Evolutionary conservation across 345 rosid genomes (phyloP).

Genomic region (Nephelium lappaceum): DNA sequence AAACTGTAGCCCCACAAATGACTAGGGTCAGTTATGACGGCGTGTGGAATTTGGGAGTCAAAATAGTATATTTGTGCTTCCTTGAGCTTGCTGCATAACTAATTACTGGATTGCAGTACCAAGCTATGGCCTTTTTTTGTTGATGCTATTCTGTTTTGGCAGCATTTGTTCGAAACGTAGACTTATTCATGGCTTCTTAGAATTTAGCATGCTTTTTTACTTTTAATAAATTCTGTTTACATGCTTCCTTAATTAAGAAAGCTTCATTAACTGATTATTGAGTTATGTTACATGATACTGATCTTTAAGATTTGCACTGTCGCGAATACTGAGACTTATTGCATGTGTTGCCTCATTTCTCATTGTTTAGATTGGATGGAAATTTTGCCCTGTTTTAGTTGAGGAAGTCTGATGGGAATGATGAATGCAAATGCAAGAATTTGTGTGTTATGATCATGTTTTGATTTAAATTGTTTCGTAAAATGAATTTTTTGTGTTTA

Average conservation of each 20-base stretch:
- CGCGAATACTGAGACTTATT: neutral
- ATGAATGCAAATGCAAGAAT: too few relatives aligned
- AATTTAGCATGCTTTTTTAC: neutral
- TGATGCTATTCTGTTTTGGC: neutral
- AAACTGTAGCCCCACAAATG: slow-evolving; percentile 35
- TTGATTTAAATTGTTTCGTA: too few relatives aligned
- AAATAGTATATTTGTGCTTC: neutral
- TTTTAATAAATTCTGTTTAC: neutral
- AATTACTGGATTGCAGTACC: neutral
- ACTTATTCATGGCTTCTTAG: slow-evolving; percentile 5
- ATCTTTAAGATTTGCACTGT: neutral
- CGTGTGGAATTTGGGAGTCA: neutral
- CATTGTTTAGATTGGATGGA: neutral
- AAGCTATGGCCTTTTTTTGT: neutral
- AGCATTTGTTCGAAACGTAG: neutral
- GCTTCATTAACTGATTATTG: too few relatives aligned
- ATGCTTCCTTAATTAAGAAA: too few relatives aligned
- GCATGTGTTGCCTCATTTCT: neutral
- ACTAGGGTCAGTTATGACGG: slow-evolving; percentile 7
- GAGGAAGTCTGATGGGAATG: neutral
- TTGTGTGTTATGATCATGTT: too few relatives aligned
- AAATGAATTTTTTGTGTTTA: too few relatives aligned
- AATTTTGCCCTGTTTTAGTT: neutral
- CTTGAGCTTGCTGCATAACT: neutral
- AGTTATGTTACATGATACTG: neutral